Conservation (phyloP, 139 green algal species). For the Chlamydomonas incerta region DNA sequence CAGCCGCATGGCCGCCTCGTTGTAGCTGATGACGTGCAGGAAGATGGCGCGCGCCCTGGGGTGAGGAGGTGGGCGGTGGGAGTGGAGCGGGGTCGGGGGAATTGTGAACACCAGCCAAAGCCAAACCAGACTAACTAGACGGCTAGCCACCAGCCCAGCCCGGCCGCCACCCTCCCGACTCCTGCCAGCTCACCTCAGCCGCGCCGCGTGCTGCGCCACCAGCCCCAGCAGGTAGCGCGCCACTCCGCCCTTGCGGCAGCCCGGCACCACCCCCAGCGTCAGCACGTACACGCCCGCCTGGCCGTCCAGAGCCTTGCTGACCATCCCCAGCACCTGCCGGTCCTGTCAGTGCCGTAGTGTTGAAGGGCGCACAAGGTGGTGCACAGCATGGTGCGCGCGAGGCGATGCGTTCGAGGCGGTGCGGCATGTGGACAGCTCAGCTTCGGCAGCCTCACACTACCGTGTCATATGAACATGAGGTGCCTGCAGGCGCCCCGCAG, state of each 20-base stretch:
- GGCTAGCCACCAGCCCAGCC: too few species aligned
- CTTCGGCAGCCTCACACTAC: too few species aligned
- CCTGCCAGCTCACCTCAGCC: neutral
- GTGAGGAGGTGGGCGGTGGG: neutral
- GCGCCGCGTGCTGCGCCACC: constrained; percentile 47
- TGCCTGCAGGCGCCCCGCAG: too few species aligned
- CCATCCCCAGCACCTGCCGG: constrained; percentile 51
- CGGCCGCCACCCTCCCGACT: too few species aligned
- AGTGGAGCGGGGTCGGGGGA: neutral
- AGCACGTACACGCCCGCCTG: constrained; percentile 58
- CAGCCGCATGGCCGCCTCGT: constrained; percentile 50
- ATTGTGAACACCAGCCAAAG: neutral
- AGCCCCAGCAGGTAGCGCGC: constrained; percentile 47
- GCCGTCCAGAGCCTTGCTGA: constrained; percentile 44
- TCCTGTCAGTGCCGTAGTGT: constrained; percentile 47
- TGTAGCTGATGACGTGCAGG: constrained; percentile 66
- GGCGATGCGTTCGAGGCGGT: too few species aligned
- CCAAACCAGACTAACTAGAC: too few species aligned
- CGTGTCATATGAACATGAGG: too few species aligned
- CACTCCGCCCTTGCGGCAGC: constrained; percentile 43
- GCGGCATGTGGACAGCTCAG: too few species aligned
- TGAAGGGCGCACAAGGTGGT: neutral
- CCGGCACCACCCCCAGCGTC: constrained; percentile 61
- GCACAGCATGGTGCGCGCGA: neutral
- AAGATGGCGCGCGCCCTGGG: constrained; percentile 24